Evolutionary conservation across 192 early-diverging fungal species (phyloP).

Genomic region (Gigaspora rosea): DNA sequence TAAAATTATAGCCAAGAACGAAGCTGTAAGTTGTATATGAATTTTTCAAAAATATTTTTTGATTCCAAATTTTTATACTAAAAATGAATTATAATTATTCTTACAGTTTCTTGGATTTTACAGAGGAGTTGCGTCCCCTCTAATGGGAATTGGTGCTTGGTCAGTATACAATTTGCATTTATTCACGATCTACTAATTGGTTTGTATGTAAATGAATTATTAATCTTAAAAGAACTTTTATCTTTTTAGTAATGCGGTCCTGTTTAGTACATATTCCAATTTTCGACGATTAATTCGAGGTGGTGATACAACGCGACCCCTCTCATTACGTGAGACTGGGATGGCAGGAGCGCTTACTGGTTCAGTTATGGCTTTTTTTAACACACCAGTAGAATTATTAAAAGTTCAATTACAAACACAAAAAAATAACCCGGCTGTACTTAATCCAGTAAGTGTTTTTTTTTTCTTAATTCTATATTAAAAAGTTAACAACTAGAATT

Average conservation of each 20-base stretch:
- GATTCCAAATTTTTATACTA: neutral
- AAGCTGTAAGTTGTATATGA: conserved; percentile 52
- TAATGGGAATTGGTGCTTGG: conserved; percentile 73
- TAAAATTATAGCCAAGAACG: conserved; percentile 35
- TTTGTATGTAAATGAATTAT: neutral
- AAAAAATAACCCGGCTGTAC: conserved; percentile 20
- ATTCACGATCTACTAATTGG: neutral
- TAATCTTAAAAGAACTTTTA: neutral
- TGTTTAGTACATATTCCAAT: conserved; percentile 66
- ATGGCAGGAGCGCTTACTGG: conserved; percentile 57
- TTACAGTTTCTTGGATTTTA: conserved; percentile 62
- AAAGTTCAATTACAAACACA: conserved; percentile 71
- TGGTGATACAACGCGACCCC: conserved; percentile 39
- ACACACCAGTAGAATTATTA: conserved; percentile 68
- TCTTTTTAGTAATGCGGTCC: conserved; percentile 61
- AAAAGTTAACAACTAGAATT: neutral
- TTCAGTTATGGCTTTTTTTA: conserved; percentile 69
- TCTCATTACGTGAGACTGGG: conserved; percentile 46
- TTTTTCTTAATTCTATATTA: conserved; percentile 1
- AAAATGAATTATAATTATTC: neutral
- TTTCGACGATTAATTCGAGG: conserved; percentile 60
- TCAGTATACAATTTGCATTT: conserved; percentile 31
- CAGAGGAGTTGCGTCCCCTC: conserved; percentile 68
- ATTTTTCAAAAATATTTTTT: neutral
- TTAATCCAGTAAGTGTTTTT: conserved; percentile 41